A percentile compares a stretch with the other conserved stretches of the same genome.
phyloP scores from a whole-genome alignment of 257 asterid species.

The Fraxinus americana region DNA sequence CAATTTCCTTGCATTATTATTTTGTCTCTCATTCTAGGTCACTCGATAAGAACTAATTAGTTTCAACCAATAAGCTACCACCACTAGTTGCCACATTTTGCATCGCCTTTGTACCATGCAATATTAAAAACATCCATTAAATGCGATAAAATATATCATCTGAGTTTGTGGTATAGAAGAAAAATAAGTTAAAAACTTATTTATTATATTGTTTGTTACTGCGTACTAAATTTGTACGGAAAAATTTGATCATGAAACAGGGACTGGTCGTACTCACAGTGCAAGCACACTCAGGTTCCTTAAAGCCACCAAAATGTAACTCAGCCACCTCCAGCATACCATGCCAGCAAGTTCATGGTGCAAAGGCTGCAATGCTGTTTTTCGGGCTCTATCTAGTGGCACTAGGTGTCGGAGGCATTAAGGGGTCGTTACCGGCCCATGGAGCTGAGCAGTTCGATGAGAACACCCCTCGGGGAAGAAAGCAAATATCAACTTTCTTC shows the following conservation, averaged over 20 bases:
- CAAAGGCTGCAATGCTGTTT: conserved; percentile 68
- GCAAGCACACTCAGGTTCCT: conserved; percentile 66
- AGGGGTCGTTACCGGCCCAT: conserved; percentile 73
- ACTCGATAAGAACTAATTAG: conserved; percentile 30
- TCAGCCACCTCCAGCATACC: conserved; percentile 21
- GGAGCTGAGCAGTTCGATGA: conserved; percentile 90
- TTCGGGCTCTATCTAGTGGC: conserved; percentile 75
- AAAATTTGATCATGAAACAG: conserved; percentile 32
- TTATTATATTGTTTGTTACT: neutral
- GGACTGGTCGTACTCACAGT: conserved; percentile 71
- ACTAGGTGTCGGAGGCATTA: conserved; percentile 82
- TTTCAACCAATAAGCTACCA: conserved; percentile 38
- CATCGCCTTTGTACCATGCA: conserved; percentile 41
- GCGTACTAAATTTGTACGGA: neutral
- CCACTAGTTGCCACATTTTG: conserved; percentile 26
- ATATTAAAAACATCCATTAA: conserved; percentile 1
- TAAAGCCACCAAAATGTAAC: conserved; percentile 65
- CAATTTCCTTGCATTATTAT: conserved; percentile 29
- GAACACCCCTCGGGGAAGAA: conserved; percentile 62
- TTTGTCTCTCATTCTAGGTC: conserved; percentile 31
- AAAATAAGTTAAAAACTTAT: neutral
- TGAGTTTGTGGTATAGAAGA: neutral
- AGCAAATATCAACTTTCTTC: conserved; percentile 77
- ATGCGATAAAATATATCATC: neutral
- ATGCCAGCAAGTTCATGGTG: conserved; percentile 70